Base-by-base conservation (phyloP, 2,329 filamentous ascomycete species). In the Neofusicoccum sp. region DNA sequence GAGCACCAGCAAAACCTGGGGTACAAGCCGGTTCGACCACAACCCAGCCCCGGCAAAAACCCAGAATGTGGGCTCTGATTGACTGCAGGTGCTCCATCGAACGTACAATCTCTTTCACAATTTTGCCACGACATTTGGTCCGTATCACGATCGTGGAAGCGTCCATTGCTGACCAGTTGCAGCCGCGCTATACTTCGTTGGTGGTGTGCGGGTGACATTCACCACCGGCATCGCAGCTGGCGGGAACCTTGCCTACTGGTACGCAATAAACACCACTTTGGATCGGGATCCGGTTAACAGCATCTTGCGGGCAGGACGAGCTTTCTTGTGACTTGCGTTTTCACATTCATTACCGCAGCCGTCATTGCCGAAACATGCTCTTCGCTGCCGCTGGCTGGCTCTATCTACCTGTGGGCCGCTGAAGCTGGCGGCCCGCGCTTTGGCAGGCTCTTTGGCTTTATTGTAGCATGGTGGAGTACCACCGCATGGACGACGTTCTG, bases 391-490 rank as follows among this genome's bases (percentile, higher is more conserved):
- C 79, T 83, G 2, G 83, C 83, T 11, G 83, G 83, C 0, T 84
- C 82, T 2, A 86, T 86, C 66, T 86, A 85, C 63, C 77, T 86
- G 16, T 85, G 83, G 83, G 83, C 83, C n/a, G 83, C 83, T 41
- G 83, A 85, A 65, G 76, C 83, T 16, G 83, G 83, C 44, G 83
- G 83, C 4, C 80, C 78, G 28, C 76, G 76, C 24, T 85, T 76
- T 64, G 83, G 83, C n/a, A 71, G 83, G 30, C 72, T 86, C 0
- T 78, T 85, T 58, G 83, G 83, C 16, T 85, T 84, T 68, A 71
- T 85, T n/a, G 84, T 85, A n/a, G 84, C 84, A 0, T 86, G 83
- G 84, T 86, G 84, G 84, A 83, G 80, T 65, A 85, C 82, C 0
- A 86, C 83, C 0, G 84, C 84, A 1, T 86, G 84, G 84, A 86